Evolutionary conservation across 2,329 filamentous ascomycete genomes (phyloP).

Genomic region (Colletotrichum simmondsii): DNA sequence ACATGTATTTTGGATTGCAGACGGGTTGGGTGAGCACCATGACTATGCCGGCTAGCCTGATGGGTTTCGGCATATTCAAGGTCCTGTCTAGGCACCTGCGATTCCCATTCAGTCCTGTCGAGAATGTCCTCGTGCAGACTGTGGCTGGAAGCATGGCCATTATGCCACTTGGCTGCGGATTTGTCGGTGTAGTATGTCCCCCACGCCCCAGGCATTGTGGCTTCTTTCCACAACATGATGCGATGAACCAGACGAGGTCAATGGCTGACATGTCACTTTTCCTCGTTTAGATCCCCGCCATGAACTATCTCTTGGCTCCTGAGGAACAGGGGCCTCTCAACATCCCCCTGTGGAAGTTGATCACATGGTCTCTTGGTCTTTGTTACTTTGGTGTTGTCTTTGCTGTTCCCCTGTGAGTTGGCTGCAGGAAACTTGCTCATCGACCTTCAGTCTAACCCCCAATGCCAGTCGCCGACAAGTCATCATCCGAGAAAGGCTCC

Average conservation of each 20-base stretch:
- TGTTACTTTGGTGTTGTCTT: conserved; percentile 98
- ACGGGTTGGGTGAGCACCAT: conserved; percentile 80
- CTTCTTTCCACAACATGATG: conserved; percentile 9
- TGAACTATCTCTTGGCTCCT: conserved; percentile 84
- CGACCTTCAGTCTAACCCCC: neutral
- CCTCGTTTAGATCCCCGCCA: conserved; percentile 75
- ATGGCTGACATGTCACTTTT: neutral
- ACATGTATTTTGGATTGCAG: conserved; percentile 99
- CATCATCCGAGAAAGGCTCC: conserved; percentile 90
- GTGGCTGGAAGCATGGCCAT: conserved; percentile 96
- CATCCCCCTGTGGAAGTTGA: conserved; percentile 79
- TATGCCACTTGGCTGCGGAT: conserved; percentile 95
- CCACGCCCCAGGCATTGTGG: neutral
- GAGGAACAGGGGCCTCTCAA: conserved; percentile 83
- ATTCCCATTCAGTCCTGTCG: conserved; percentile 90
- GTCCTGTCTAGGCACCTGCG: conserved; percentile 76
- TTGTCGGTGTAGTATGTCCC: conserved; percentile 80
- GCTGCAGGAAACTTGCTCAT: neutral
- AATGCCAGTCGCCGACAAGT: conserved; percentile 77
- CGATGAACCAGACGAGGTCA: neutral
- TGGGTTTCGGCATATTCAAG: conserved; percentile 95
- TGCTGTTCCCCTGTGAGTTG: conserved; percentile 80
- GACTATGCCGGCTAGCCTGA: conserved; percentile 95
- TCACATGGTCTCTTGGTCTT: conserved; percentile 91
- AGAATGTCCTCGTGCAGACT: conserved; percentile 96